phyloP scores from a whole-genome alignment of 2,329 filamentous ascomycete genomes.

The Hysterium pulicare region DNA sequence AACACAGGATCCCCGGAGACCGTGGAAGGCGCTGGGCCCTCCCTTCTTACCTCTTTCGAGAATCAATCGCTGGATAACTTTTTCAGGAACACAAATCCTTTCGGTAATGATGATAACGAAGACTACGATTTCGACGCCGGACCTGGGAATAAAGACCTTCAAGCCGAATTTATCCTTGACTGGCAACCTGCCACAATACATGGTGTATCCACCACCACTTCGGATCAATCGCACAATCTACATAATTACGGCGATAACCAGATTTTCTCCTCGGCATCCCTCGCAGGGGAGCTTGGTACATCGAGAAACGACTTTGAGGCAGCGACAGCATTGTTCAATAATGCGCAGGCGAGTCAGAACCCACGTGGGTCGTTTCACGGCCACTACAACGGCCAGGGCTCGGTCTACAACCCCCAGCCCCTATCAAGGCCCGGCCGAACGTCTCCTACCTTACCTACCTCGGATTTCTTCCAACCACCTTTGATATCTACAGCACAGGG shows the following conservation, averaged over 20 bases:
- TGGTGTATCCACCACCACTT: conserved; percentile 32
- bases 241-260: conserved; percentile 23
- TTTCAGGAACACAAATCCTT: conserved; percentile 30
- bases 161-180: no score
- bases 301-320: conserved; percentile 32
- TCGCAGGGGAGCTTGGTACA: conserved; percentile 14
- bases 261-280: conserved; percentile 11
- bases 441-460: no score
- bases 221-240: conserved; percentile 30
- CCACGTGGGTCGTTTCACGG: conserved; percentile 8
- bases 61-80: conserved; percentile 29
- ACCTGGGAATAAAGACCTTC: no score
- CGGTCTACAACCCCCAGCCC: conserved; percentile 1
- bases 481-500: conserved; percentile 18
- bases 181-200: conserved; percentile 31
- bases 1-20: conserved; percentile 8
- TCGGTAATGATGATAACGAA: conserved; percentile 18
- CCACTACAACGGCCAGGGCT: conserved; percentile 1
- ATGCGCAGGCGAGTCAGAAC: conserved; percentile 22
- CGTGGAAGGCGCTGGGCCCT: conserved; percentile 19
- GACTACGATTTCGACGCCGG: conserved; percentile 9
- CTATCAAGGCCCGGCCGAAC: conserved; percentile 6
- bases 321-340: conserved; percentile 29
- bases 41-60: conserved; percentile 31
- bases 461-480: no score